phyloP scores from a whole-genome alignment of 108 stramenopile genomes.

The Chaetoceros tenuissimus region DNA sequence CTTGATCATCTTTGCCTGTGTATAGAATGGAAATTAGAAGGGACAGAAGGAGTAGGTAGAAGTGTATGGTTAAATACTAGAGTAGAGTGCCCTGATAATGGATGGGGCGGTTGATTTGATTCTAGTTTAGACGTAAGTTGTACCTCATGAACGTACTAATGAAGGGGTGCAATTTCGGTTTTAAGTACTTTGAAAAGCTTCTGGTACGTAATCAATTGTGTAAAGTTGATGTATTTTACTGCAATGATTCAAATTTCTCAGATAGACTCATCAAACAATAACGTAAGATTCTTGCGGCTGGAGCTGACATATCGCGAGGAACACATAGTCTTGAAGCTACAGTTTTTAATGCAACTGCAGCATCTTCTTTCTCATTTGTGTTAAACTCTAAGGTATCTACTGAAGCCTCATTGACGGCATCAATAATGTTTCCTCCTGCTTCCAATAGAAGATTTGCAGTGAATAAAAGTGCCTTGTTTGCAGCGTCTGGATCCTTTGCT shows the following conservation, averaged over 20 bases:
- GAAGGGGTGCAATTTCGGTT: no score
- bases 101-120: no score
- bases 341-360: constrained; percentile 1
- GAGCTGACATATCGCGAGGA: constrained; percentile 18
- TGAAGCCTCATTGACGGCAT: neutral
- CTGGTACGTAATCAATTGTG: no score
- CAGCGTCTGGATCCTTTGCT: neutral
- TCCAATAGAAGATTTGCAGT: neutral
- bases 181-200: no score
- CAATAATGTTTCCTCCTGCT: no score
- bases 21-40: no score
- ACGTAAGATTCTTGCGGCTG: constrained; percentile 11
- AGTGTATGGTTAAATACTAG: no score
- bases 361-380: neutral
- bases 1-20: no score
- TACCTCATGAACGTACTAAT: no score
- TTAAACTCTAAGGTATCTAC: neutral
- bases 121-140: no score
- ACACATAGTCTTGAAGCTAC: constrained; percentile 18
- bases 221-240: neutral
- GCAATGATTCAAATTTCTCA: constrained; percentile 4
- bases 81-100: no score
- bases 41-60: no score
- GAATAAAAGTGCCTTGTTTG: neutral
- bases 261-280: neutral